phyloP scores from a whole-genome alignment of 2,329 filamentous ascomycete genomes.

The Colletotrichum sojae region DNA sequence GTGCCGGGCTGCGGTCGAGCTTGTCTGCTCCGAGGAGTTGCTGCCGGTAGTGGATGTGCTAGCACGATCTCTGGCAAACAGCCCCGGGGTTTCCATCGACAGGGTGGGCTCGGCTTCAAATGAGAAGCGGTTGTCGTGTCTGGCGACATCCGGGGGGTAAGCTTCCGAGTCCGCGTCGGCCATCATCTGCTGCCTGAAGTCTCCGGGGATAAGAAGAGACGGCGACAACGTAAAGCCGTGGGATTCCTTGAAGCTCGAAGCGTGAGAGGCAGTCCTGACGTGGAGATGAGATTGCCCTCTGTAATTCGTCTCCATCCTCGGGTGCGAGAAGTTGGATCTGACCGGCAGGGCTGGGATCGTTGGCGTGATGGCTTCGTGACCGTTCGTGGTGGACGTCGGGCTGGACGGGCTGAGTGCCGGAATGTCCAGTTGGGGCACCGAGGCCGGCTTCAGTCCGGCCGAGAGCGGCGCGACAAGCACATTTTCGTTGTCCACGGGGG shows the following conservation, averaged over 20 bases:
- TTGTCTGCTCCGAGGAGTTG: slow-evolving; percentile 61
- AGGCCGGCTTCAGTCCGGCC: slow-evolving; percentile 34
- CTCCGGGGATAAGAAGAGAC: slow-evolving; percentile 72
- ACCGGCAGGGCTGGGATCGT: slow-evolving; percentile 52
- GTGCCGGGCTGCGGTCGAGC: slow-evolving; percentile 65
- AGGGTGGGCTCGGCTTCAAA: slow-evolving; percentile 53
- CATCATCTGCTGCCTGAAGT: slow-evolving; percentile 69
- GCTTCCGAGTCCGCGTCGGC: slow-evolving; percentile 30
- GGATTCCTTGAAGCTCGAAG: slow-evolving; percentile 70
- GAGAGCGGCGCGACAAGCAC: slow-evolving; percentile 33
- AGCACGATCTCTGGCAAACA: slow-evolving; percentile 59
- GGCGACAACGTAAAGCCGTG: slow-evolving; percentile 73
- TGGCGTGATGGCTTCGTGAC: slow-evolving; percentile 62
- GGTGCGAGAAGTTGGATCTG: slow-evolving; percentile 67
- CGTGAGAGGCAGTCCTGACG: slow-evolving; percentile 60
- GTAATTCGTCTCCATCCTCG: slow-evolving; percentile 54
- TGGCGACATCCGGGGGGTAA: slow-evolving; percentile 52
- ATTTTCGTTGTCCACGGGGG: slow-evolving; percentile 43
- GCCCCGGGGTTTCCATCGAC: slow-evolving; percentile 50
- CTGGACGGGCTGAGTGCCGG: slow-evolving; percentile 66
- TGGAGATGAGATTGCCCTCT: slow-evolving; percentile 49
- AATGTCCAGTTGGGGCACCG: slow-evolving; percentile 52
- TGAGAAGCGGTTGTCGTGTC: slow-evolving; percentile 51
- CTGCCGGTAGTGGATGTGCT: slow-evolving; percentile 71
- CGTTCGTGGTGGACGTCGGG: slow-evolving; percentile 57